Conservation (phyloP, 2,329 filamentous ascomycete genomes). For the Botrytis fabae region DNA sequence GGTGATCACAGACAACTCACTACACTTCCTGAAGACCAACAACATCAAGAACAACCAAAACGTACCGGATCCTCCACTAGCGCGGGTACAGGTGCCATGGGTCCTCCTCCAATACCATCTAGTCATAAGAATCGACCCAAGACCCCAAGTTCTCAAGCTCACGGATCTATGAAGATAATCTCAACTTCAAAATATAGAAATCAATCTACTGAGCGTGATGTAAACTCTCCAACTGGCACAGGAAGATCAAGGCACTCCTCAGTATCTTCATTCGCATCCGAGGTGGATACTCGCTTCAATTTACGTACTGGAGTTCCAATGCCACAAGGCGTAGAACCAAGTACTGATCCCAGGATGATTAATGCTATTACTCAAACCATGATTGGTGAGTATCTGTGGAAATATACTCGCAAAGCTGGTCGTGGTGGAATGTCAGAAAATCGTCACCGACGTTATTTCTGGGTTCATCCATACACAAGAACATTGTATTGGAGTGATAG, state of each 20-base stretch:
- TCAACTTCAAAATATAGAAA: constrained; percentile 51
- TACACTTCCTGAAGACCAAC: constrained; percentile 61
- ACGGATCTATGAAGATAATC: constrained; percentile 43
- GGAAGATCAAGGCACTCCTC: constrained; percentile 70
- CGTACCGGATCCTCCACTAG: constrained; percentile 52
- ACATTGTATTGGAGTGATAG: constrained; percentile 96
- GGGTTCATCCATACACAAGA: constrained; percentile 96
- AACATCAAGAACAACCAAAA: constrained; percentile 70
- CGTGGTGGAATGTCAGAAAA: constrained; percentile 85
- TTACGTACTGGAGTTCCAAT: constrained; percentile 59
- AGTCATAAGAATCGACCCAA: constrained; percentile 60
- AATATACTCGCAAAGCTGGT: constrained; percentile 95
- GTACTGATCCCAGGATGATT: constrained; percentile 95
- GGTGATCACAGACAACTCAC: constrained; percentile 17
- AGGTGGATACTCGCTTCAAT: constrained; percentile 89
- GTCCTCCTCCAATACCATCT: constrained; percentile 79
- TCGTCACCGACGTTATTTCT: constrained; percentile 93
- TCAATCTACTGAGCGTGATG: constrained; percentile 51
- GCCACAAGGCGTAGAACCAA: constrained; percentile 62
- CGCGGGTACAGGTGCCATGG: constrained; percentile 60
- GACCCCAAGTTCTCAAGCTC: constrained; percentile 57
- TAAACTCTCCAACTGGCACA: constrained; percentile 49
- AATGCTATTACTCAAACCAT: constrained; percentile 99
- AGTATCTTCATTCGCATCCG: constrained; percentile 91
- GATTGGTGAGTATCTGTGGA: constrained; percentile 99